Base-by-base conservation (phyloP, 2,329 filamentous ascomycete species). In the Aspergillus pseudonomiae region DNA sequence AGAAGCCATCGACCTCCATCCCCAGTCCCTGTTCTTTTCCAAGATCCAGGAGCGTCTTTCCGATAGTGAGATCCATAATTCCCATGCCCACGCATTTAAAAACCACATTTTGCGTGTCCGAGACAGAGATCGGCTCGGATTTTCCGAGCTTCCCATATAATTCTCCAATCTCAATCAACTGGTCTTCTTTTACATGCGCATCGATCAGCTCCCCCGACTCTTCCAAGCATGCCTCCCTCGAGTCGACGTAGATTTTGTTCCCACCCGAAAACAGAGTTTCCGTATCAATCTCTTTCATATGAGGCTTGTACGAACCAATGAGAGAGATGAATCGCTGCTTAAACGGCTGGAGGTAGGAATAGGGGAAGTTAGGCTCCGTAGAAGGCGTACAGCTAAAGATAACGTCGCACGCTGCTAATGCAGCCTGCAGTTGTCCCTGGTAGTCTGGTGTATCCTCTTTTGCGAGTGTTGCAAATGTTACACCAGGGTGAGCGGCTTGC, bases 231-330 rank as follows among this genome's bases (percentile, higher is more conserved):
- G 79, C 81, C 45, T 81, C 76, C 41, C 73, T 77, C 10, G 69
- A 83, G 67, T 93, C 91, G 6, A 93, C 91, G 6, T 92, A 84
- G 30, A 93, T 83, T 16, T 86, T 88, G 0, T 87, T 88, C 0
- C 88, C 88, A 68, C 91, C 89, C 2, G 71, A 83, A 14, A 80
- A 70, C 10, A 82, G 63, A 1, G 80, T 81, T 43, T 76, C 74
- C 0, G 80, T 76, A 61, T 84, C 82, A 34, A 85, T 70, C 65
- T 85, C 83, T 61, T 78, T 76, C 83, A 85, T 85, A 58, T 82
- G 79, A 1, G 87, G 83, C 68, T 81, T 83, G 66, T 84, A 86
- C 7, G 84, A 85, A 2, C 84, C 84, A 66, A 86, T 84, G 6
- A 83, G 74, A 0, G 82, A 81, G 14, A 86, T 78, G 63, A 83